phyloP scores from a whole-genome alignment of 129 eudicot genomes.

The Centrapalus pauciflorus region DNA sequence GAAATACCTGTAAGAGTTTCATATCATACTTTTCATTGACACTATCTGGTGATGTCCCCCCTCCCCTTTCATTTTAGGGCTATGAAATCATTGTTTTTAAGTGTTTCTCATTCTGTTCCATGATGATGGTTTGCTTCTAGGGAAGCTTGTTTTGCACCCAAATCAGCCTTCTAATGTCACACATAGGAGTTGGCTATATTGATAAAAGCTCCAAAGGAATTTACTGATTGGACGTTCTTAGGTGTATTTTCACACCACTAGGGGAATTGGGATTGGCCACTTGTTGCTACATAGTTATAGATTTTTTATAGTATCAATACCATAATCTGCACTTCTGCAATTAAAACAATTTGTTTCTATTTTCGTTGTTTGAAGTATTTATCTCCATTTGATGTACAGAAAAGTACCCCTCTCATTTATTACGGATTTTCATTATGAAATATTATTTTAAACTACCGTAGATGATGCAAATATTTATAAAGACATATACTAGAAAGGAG shows the following conservation, averaged over 20 bases:
- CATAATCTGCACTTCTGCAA: not conserved
- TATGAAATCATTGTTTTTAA: not conserved
- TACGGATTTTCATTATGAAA: not conserved
- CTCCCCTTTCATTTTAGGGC: not conserved
- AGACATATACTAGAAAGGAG: not conserved
- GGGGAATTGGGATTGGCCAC: not conserved
- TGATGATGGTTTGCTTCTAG: not conserved
- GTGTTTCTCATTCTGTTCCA: not conserved
- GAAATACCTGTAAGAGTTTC: conserved; percentile 74
- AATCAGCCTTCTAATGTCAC: not conserved
- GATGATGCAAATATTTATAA: not conserved
- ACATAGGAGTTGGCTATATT: not conserved
- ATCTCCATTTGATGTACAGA: not conserved
- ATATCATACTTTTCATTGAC: not conserved
- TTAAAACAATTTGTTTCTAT: not conserved
- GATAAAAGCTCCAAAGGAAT: not conserved
- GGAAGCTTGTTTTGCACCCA: not conserved
- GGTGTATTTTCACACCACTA: not conserved
- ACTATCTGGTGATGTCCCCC: not conserved
- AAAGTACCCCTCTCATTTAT: not conserved
- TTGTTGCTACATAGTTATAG: not conserved
- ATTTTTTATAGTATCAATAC: not conserved
- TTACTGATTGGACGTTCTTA: not conserved
- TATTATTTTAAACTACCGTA: not conserved
- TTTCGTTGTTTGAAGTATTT: not conserved